These are phyloP conservation scores for Paramyrothecium roridum DNA, from an alignment of 2,329 filamentous ascomycete genomes.

Conservation along the genomic window DNA sequence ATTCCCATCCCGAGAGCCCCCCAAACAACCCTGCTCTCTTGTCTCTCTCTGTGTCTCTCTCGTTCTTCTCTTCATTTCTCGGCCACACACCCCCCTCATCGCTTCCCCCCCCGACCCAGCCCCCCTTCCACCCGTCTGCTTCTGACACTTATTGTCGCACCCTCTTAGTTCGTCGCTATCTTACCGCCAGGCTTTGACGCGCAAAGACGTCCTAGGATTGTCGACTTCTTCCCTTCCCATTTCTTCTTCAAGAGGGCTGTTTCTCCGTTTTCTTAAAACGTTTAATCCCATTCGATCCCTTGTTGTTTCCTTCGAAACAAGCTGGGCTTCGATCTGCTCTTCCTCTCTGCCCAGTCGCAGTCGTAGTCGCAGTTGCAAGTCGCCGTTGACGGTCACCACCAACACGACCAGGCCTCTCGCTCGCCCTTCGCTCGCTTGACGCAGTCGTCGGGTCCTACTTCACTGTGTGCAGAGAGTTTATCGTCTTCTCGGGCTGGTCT, in stretches of 20 bases:
- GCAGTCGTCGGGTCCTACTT: constrained; percentile 35
- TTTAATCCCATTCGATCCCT: constrained; percentile 34
- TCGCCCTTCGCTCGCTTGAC: constrained; percentile 39
- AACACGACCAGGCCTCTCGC: constrained; percentile 21
- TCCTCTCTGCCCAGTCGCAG: constrained; percentile 1
- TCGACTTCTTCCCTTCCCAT: constrained; percentile 23
- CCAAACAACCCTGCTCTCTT: not conserved
- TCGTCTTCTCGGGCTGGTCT: constrained; percentile 44
- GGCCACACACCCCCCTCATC: constrained; percentile 14
- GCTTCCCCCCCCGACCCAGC: constrained; percentile 15
- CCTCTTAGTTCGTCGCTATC: constrained; percentile 15
- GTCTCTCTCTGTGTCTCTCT: constrained; percentile 17
- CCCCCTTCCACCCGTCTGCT: constrained; percentile 14
- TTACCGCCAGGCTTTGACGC: constrained; percentile 22
- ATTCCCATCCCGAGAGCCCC: constrained; percentile 7
- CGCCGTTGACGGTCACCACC: constrained; percentile 37
- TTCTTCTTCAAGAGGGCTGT: constrained; percentile 19
- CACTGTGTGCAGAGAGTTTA: constrained; percentile 23
- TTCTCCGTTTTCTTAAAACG: constrained; percentile 39
- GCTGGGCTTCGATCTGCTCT: constrained; percentile 24
- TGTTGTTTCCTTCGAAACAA: constrained; percentile 18
- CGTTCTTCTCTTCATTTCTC: constrained; percentile 22
- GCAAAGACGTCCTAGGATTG: constrained; percentile 17
- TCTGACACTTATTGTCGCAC: constrained; percentile 25
- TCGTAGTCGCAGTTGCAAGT: constrained; percentile 5